phyloP scores from a whole-genome alignment of 305 asterid genomes.

The Solanum hybrid region DNA sequence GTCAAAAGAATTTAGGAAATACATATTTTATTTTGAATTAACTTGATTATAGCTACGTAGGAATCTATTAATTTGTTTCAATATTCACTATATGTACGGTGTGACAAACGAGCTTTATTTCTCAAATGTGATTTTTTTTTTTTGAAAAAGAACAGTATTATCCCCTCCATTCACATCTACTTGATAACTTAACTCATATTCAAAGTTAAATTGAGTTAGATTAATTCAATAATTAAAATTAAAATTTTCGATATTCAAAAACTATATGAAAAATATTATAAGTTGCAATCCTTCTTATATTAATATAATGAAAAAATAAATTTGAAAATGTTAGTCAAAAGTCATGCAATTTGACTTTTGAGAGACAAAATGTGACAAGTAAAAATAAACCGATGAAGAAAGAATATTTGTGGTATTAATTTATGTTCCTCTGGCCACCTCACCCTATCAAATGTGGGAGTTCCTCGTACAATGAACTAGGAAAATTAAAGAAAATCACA shows the following conservation, averaged over 20 bases:
- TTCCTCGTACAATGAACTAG: neutral
- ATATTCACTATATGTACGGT: neutral
- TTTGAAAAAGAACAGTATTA: neutral
- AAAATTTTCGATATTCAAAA: too few species aligned
- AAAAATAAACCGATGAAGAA: neutral
- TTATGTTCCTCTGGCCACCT: neutral
- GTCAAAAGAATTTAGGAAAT: neutral
- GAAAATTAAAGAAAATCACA: neutral
- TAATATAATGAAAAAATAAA: too few species aligned
- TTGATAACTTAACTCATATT: neutral
- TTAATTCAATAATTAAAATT: too few species aligned
- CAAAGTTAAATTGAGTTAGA: neutral
- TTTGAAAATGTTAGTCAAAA: too few species aligned
- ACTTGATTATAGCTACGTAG: neutral
- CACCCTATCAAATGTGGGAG: neutral
- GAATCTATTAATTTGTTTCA: neutral
- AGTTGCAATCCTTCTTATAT: neutral
- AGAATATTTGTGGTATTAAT: neutral
- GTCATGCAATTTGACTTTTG: neutral
- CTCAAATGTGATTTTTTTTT: neutral
- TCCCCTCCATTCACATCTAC: neutral
- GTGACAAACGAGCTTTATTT: neutral
- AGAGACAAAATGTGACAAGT: neutral
- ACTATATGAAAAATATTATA: too few species aligned
- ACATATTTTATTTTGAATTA: neutral